Percentiles rank a stretch among this genome's conserved stretches.
phyloP scores from a whole-genome alignment of 2,329 filamentous ascomycete genomes.

The Leptosphaerulina australis region DNA sequence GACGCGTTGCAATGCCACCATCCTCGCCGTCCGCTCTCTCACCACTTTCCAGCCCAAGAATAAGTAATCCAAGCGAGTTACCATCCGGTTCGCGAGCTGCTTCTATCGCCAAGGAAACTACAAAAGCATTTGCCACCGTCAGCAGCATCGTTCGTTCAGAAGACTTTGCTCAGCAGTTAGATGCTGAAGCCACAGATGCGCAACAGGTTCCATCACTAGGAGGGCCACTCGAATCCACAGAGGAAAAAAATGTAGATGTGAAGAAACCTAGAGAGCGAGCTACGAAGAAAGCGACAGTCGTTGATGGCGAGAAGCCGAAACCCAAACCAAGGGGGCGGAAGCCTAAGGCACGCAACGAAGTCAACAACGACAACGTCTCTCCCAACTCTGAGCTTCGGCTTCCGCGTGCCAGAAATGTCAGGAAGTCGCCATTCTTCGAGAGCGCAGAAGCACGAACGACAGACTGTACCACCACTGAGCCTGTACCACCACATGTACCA shows the following conservation, averaged over 20 bases:
- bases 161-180: conserved; percentile 30
- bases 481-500: conserved; percentile 13
- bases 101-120: conserved; percentile 31
- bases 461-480: not conserved
- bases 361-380: conserved; percentile 8
- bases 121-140: conserved; percentile 45
- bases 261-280: conserved; percentile 30
- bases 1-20: conserved; percentile 40
- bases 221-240: conserved; percentile 1
- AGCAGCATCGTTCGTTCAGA: conserved; percentile 40
- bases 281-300: conserved; percentile 18
- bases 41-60: conserved; percentile 27
- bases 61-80: conserved; percentile 31
- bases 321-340: conserved; percentile 37
- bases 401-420: conserved; percentile 25
- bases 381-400: conserved; percentile 24
- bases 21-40: conserved; percentile 34
- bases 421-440: conserved; percentile 32
- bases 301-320: conserved; percentile 25
- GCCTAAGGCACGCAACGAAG: conserved; percentile 26
- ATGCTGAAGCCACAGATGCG: conserved; percentile 18
- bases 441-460: conserved; percentile 6
- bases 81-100: conserved; percentile 34
- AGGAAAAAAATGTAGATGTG: not conserved
- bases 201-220: conserved; percentile 12